Evolutionary conservation across 768 basidiomycete genomes (phyloP).

Genomic region (Serendipita vermifera): DNA sequence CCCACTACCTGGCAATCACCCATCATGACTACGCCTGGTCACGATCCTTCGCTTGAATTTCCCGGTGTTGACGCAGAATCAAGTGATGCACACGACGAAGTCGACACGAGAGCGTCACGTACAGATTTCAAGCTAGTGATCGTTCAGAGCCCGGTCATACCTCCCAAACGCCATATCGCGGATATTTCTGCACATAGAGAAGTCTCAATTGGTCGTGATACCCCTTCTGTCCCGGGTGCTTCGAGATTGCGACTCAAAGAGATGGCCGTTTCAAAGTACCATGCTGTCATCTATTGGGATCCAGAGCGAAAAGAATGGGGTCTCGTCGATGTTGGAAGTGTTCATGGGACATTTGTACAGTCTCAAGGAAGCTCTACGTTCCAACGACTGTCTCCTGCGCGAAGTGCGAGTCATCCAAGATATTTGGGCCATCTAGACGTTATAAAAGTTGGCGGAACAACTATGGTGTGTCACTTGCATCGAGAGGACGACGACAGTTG

Average conservation of each 20-base stretch:
- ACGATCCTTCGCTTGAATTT: slow-evolving; percentile 4
- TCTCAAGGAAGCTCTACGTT: slow-evolving; percentile 15
- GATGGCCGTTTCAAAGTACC: slow-evolving; percentile 72
- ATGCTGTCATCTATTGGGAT: slow-evolving; percentile 67
- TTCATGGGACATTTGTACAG: slow-evolving; percentile 66
- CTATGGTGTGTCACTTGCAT: slow-evolving; percentile 60
- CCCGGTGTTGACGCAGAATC: neutral
- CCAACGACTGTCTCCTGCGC: slow-evolving; percentile 39
- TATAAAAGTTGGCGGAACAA: slow-evolving; percentile 56
- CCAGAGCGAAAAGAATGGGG: slow-evolving; percentile 46
- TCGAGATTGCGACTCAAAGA: slow-evolving; percentile 63
- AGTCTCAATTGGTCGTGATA: slow-evolving; percentile 63
- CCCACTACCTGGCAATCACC: too few relatives aligned
- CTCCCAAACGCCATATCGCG: slow-evolving; percentile 38
- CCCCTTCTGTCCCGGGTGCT: slow-evolving; percentile 30
- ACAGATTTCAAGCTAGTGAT: slow-evolving; percentile 29
- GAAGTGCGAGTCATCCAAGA: slow-evolving; percentile 56
- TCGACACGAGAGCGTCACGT: neutral
- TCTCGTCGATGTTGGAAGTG: slow-evolving; percentile 74
- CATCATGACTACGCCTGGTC: neutral
- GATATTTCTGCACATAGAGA: slow-evolving; percentile 47
- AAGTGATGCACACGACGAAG: neutral
- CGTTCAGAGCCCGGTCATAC: slow-evolving; percentile 32
- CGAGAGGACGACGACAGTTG: slow-evolving; percentile 43
- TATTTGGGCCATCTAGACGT: slow-evolving; percentile 49